Percentiles rank a stretch among this genome's conserved stretches.
Evolutionary conservation across 2,329 filamentous ascomycete genomes (phyloP).

Genomic region (Trichoderma koningii): DNA sequence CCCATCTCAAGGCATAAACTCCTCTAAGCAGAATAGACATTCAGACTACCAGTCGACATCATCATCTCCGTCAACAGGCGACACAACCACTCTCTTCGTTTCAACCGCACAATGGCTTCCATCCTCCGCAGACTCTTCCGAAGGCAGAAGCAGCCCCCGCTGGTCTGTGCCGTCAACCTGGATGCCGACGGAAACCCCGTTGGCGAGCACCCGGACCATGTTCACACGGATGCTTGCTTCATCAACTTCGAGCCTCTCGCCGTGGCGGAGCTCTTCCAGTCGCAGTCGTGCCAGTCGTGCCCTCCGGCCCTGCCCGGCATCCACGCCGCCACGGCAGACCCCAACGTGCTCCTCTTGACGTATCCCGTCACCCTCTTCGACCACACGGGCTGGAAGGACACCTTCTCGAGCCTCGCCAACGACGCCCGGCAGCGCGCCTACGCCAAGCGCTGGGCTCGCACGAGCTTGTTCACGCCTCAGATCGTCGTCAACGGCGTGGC

Average conservation of each 20-base stretch:
- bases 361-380: slow-evolving; percentile 22
- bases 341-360: slow-evolving; percentile 19
- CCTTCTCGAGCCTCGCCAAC: slow-evolving; percentile 18
- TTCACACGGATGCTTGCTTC: slow-evolving; percentile 20
- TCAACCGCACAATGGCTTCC: slow-evolving; percentile 11
- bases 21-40: not conserved
- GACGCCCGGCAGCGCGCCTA: slow-evolving; percentile 17
- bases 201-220: slow-evolving; percentile 20
- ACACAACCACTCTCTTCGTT: not conserved
- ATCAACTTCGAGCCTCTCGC: slow-evolving; percentile 21
- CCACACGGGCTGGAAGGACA: slow-evolving; percentile 23
- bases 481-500: slow-evolving; percentile 12
- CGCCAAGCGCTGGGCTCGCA: slow-evolving; percentile 17
- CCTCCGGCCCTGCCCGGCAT: slow-evolving; percentile 15
- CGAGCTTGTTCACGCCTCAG: slow-evolving; percentile 10
- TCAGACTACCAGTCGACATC: no score
- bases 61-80: no score
- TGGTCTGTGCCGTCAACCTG: slow-evolving; percentile 18
- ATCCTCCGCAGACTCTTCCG: slow-evolving; percentile 21
- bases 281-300: slow-evolving; percentile 18
- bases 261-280: slow-evolving; percentile 21
- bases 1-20: not conserved
- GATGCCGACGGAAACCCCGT: slow-evolving; percentile 22
- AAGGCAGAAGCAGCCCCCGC: slow-evolving; percentile 17
- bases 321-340: slow-evolving; percentile 23